Percentiles rank a stretch among this genome's conserved stretches.
phyloP scores from a whole-genome alignment of 2,329 filamentous ascomycete species.

The Xylariaceae sp. region DNA sequence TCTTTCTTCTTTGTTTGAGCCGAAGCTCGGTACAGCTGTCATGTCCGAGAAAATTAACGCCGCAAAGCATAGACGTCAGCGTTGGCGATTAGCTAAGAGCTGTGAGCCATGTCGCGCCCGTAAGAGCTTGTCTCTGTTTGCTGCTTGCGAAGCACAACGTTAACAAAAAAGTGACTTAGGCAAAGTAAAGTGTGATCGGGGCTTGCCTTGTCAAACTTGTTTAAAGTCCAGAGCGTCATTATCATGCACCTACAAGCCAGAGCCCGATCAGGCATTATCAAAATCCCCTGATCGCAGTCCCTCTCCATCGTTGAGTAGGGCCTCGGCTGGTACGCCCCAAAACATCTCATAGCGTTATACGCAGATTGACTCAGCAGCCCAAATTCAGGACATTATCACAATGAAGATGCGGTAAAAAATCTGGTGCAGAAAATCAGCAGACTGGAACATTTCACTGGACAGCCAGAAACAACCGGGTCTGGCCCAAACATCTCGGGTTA shows the following conservation, averaged over 20 bases:
- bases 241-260: slow-evolving; percentile 14
- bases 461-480: too few relatives aligned
- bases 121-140: slow-evolving; percentile 4
- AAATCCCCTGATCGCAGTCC: background rate
- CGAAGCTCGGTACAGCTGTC: too few relatives aligned
- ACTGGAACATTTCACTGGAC: slow-evolving; percentile 2
- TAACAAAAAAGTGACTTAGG: slow-evolving; percentile 3
- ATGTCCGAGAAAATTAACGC: too few relatives aligned
- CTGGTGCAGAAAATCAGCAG: slow-evolving; percentile 4
- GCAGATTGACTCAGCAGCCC: too few relatives aligned
- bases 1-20: too few relatives aligned
- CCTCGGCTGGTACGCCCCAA: background rate
- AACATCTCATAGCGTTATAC: too few relatives aligned
- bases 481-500: too few relatives aligned
- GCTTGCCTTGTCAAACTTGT: slow-evolving; percentile 17
- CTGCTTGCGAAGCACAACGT: background rate
- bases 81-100: slow-evolving; percentile 17
- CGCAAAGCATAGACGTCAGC: slow-evolving; percentile 12
- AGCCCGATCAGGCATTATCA: background rate
- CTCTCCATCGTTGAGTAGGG: background rate
- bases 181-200: slow-evolving; percentile 18
- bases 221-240: slow-evolving; percentile 15
- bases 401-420: too few relatives aligned
- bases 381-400: too few relatives aligned
- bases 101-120: slow-evolving; percentile 19